Percentiles rank a stretch among this genome's conserved stretches.
Conservation (phyloP, 75 land plant genomes). For the Pseudotsuga menziesii region DNA sequence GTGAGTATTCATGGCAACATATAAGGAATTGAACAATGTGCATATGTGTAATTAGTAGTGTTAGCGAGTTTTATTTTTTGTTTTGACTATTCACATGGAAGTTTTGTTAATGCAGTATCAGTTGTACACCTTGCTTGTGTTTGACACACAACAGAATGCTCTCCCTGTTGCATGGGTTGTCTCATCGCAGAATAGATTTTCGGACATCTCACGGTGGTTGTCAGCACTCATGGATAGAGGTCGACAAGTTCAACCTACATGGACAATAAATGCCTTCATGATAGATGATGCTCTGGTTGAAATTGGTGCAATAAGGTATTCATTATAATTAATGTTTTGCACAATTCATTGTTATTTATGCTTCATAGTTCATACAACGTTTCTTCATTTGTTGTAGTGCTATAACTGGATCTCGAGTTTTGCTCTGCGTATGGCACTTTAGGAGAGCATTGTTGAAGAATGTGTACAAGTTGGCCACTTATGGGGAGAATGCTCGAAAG, state of each 20-base stretch:
- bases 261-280: not conserved
- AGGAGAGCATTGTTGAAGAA: not conserved
- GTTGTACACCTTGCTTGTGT: slow-evolving; percentile 1
- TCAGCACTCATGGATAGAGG: not conserved
- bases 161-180: not conserved
- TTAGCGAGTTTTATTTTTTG: not conserved
- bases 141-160: not conserved
- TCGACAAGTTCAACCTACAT: not conserved
- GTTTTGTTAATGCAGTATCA: not conserved
- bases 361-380: not conserved
- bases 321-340: not conserved
- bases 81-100: not conserved
- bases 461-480: not conserved
- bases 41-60: not conserved
- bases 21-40: not conserved
- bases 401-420: not conserved
- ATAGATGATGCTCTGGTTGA: not conserved
- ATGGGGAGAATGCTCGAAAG: no score
- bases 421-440: not conserved
- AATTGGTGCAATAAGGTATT: not conserved
- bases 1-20: not conserved
- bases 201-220: not conserved
- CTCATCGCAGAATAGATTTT: not conserved
- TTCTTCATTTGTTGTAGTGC: not conserved
- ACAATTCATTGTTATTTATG: not conserved